Conservation (phyloP, 768 basidiomycete species). For the Calvatia gigantea region DNA sequence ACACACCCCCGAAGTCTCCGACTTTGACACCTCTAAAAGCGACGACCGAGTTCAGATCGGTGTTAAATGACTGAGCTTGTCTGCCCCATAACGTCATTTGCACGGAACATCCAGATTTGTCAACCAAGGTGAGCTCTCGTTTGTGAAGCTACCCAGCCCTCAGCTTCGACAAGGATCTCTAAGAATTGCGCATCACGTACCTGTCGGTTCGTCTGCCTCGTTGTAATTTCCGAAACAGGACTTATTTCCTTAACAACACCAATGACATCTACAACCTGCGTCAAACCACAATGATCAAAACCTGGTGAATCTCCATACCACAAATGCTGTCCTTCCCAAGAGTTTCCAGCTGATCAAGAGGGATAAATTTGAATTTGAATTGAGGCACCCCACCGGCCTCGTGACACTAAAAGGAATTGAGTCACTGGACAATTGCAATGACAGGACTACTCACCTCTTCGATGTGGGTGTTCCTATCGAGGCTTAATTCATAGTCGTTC, state of each 20-base stretch:
- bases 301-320: conserved; percentile 48
- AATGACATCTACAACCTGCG: conserved; percentile 65
- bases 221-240: conserved; percentile 64
- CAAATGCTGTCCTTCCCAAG: conserved; percentile 77
- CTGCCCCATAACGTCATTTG: conserved; percentile 95
- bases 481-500: conserved; percentile 89
- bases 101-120: conserved; percentile 73
- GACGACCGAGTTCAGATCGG: conserved; percentile 62
- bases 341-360: conserved; percentile 57
- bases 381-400: conserved; percentile 75
- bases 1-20: conserved; percentile 55
- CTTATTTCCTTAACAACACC: conserved; percentile 80
- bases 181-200: conserved; percentile 29
- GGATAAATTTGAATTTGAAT: conserved; percentile 81
- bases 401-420: conserved; percentile 54
- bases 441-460: conserved; percentile 58
- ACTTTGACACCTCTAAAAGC: conserved; percentile 95
- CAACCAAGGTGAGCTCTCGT: conserved; percentile 86
- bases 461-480: conserved; percentile 83
- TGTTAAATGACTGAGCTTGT: conserved; percentile 80
- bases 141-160: conserved; percentile 62
- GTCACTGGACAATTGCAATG: not conserved
- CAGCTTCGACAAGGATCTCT: not conserved
- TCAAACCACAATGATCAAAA: conserved; percentile 12
- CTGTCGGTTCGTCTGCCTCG: conserved; percentile 68